Conservation (phyloP, 805 yeast genomes). For the Wickerhamomyces sydowiorum region DNA sequence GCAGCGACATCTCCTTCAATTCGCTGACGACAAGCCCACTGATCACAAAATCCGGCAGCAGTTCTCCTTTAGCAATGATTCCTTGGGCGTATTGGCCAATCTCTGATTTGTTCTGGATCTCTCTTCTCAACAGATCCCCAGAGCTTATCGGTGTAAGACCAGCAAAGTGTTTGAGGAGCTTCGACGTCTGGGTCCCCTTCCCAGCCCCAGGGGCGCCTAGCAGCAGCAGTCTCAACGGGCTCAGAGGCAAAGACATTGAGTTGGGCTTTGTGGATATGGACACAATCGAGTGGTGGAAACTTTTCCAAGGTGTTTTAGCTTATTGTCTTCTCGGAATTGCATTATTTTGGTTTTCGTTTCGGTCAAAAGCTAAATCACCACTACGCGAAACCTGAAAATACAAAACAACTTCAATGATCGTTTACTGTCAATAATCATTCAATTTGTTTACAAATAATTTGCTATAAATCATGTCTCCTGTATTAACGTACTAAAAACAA, state of each 20-base stretch:
- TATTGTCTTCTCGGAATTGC: too few relatives aligned
- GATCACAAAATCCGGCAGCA: constrained; percentile 73
- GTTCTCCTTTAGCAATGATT: constrained; percentile 54
- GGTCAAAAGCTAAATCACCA: too few relatives aligned
- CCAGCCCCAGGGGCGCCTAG: constrained; percentile 97
- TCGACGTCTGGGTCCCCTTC: constrained; percentile 81
- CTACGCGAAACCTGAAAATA: too few relatives aligned
- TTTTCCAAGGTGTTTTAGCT: too few relatives aligned
- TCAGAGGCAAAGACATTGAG: constrained; percentile 6
- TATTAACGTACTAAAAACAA: constrained; percentile 16
- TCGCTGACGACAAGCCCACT: constrained; percentile 50
- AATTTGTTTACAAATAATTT: too few relatives aligned
- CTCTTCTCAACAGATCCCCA: constrained; percentile 75
- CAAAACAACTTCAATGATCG: too few relatives aligned
- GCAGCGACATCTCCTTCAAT: constrained; percentile 36
- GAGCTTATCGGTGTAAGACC: constrained; percentile 61
- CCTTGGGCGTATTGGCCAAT: constrained; percentile 53
- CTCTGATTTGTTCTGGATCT: constrained; percentile 48
- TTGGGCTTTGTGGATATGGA: not conserved
- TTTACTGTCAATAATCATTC: too few relatives aligned
- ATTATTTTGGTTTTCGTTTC: too few relatives aligned
- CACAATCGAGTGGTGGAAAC: not conserved
- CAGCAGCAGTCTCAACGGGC: constrained; percentile 60
- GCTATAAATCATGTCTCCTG: not conserved
- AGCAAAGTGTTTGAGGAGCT: constrained; percentile 50